Evolutionary conservation across 768 basidiomycete species (phyloP).

Genomic region (Hygrocybe punicea): DNA sequence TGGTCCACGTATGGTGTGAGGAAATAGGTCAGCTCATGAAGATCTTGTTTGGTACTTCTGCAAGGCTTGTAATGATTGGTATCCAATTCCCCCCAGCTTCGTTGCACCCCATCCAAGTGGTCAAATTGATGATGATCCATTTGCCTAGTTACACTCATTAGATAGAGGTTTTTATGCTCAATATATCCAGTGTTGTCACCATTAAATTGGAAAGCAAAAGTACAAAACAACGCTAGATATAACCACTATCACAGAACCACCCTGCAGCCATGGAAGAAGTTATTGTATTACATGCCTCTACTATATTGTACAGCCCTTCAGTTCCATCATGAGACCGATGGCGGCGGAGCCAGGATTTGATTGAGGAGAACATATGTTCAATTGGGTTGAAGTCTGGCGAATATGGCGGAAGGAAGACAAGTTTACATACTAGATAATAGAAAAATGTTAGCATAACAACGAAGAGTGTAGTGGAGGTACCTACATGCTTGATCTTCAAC

Average conservation of each 20-base stretch:
- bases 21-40: not conserved
- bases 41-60: not conserved
- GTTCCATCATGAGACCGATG: no score
- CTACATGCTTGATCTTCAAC: slow-evolving; percentile 27
- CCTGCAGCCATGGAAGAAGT: not conserved
- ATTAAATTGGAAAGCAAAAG: not conserved
- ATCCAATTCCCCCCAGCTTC: not conserved
- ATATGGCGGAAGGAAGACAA: slow-evolving; percentile 26
- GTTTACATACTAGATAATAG: not conserved
- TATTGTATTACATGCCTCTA: not conserved
- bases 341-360: slow-evolving; percentile 15
- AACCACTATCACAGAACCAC: not conserved
- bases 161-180: not conserved
- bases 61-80: not conserved
- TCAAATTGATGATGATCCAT: not conserved
- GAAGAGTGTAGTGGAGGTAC: slow-evolving; percentile 9
- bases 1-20: not conserved
- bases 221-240: not conserved
- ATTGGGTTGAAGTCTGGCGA: slow-evolving; percentile 35
- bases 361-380: slow-evolving; percentile 26
- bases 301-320: not conserved
- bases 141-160: not conserved
- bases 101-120: not conserved
- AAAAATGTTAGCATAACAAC: not conserved
- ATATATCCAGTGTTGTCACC: not conserved